Evolutionary conservation across 208 protist genomes (phyloP), one percentile per base, ranked within the genome.

Genomic region (Angomonas deanei): DNA sequence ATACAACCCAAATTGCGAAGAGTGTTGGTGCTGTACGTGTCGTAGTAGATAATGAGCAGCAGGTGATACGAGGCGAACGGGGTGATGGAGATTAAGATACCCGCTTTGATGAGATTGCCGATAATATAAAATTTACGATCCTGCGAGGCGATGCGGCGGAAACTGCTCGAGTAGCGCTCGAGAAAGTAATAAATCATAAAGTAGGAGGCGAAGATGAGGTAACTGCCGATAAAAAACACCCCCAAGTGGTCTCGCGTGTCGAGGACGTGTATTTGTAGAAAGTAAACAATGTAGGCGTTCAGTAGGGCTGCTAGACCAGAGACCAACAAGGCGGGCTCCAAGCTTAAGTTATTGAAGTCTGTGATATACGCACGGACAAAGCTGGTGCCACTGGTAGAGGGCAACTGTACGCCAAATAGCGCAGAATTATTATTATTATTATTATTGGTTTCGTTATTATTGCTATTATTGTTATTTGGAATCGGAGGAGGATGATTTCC

Each of bases 81-180:
- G 17, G 88, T 94, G 59, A 97, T 85, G 55, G 88, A 90, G 60
- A 92, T 75, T 31, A 97, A 72, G 47, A 97, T 86, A 39, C 86
- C 86, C 2, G 86, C 85, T 57, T 97, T 97, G 54, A 97, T 86
- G 11, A 94, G 64, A 67, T 97, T 97, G 13, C 84, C 83, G 52
- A 97, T 93, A 38, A 90, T 94, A 76, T 97, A 97, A 39, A 97
- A 97, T 64, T 93, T 87, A 53, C 96, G 96, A 32, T 95, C 90
- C 31, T 84, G 76, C 32, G 88, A 91, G 4, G 69, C 64, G 53
- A 96, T 93, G n/a, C 75, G 68, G 2, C 81, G 72, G 55, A 94
- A 96, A 11, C 82, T 92, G 24, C 68, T 53, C 1, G 81, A 83
- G 69, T 84, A 84, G 24, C 78, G 78, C 66, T 88, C 82, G 11